Evolutionary conservation across 1,284 basidiomycete species (phyloP), one percentile per base, ranked within the genome.

Genomic region (Spongispora temasekensis): DNA sequence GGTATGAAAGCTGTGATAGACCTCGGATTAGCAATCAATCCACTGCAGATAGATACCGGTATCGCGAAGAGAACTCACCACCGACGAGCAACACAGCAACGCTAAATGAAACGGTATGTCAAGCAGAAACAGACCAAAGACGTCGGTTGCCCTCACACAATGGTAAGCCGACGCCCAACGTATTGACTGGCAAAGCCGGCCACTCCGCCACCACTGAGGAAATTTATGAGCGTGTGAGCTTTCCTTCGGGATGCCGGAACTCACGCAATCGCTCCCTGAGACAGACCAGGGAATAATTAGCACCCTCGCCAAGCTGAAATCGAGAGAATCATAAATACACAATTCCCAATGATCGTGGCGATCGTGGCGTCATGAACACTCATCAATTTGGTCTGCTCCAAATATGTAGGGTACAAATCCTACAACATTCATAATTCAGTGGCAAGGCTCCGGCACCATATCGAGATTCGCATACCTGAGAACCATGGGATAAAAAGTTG

Each of bases 401-500:
- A 79, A 74, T 93, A 95, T 4, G 89, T 93, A 25, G 94, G 93
- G 78, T 90, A 93, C 32, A 93, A 68, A 75, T 93, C 90, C 80
- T 81, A 64, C 44, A 32, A 42, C 30, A 9, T 3, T n/a, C 4
- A 60, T 37, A 23, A n/a, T 27, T 62, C 27, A 62, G 34, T 9
- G n/a, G n/a, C n/a, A n/a, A n/a, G n/a, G 23, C 44, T 5, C 19
- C 21, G 25, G 4, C n/a, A 42, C 44, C 2, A 40, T 23, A 17
- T 44, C 28, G 31, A 19, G 5, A 56, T 42, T n/a, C 61, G 64
- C 57, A 67, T 67, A 73, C 81, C 62, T 93, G 92, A 61, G 90
- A 93, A 17, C 92, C 93, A 75, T 95, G 94, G 5, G 91, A 92
- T 64, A 96, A 80, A 82, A 98, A 98, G 80, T 96, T 97, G 84